Evolutionary conservation across 768 basidiomycete genomes (phyloP).

Genomic region (Coprinopsis sp.): DNA sequence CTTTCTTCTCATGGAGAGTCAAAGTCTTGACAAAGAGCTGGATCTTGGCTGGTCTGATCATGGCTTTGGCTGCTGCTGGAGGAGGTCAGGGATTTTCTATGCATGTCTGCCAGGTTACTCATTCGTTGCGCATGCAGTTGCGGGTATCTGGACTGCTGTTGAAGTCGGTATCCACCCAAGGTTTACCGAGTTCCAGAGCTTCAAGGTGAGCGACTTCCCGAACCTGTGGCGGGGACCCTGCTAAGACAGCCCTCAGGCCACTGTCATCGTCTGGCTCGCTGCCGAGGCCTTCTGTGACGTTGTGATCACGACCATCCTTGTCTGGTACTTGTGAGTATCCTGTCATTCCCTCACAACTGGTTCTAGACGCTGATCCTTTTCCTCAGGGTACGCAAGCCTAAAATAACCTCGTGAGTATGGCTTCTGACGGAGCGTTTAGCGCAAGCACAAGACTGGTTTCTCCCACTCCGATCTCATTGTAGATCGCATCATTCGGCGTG

Average conservation of each 20-base stretch:
- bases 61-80: constrained; percentile 7
- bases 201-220: constrained; percentile 8
- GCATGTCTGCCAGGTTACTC: background rate
- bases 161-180: constrained; percentile 11
- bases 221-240: background rate
- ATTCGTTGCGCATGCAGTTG: background rate
- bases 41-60: constrained; percentile 5
- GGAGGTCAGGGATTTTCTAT: constrained; percentile 6
- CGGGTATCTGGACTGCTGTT: constrained; percentile 7
- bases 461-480: constrained; percentile 17
- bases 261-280: constrained; percentile 15
- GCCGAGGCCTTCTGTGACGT: constrained; percentile 11
- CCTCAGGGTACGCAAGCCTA: background rate
- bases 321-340: constrained; percentile 13
- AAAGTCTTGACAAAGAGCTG: constrained; percentile 13
- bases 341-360: no score
- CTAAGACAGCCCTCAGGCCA: constrained; percentile 1
- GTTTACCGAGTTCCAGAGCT: constrained; percentile 14
- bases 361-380: no score
- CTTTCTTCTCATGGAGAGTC: constrained; percentile 16
- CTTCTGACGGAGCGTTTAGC: no score
- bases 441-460: constrained; percentile 20
- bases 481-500: constrained; percentile 21
- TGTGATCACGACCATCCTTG: constrained; percentile 14
- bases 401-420: no score